phyloP scores from a whole-genome alignment of 306 rosid genomes.

The Carpinus viminea region DNA sequence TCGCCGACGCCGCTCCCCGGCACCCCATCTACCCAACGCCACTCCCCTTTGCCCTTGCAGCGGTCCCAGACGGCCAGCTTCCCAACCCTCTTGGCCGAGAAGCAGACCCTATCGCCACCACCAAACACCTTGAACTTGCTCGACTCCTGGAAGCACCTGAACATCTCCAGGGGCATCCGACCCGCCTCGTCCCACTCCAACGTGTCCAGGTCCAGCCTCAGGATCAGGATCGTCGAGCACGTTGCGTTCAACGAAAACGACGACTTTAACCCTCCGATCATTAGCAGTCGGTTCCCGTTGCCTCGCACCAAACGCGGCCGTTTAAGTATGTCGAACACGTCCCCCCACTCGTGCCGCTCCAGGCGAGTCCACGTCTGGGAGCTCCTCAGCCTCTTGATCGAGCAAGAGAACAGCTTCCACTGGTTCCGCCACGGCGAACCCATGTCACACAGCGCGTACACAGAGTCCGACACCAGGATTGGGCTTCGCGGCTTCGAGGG shows the following conservation, averaged over 20 bases:
- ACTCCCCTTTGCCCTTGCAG: constrained; percentile 35
- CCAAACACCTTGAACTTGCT: constrained; percentile 89
- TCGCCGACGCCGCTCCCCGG: constrained; percentile 63
- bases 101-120: constrained; percentile 65
- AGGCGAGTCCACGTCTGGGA: constrained; percentile 63
- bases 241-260: constrained; percentile 68
- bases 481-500: constrained; percentile 94
- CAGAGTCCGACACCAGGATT: constrained; percentile 56
- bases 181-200: constrained; percentile 89
- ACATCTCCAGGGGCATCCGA: constrained; percentile 82
- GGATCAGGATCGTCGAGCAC: constrained; percentile 76
- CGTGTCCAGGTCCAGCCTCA: constrained; percentile 63
- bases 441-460: constrained; percentile 79
- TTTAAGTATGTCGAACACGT: constrained; percentile 74
- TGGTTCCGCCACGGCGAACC: constrained; percentile 91
- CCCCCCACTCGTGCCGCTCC: constrained; percentile 78
- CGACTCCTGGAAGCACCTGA: constrained; percentile 68
- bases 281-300: constrained; percentile 50
- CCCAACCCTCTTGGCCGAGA: constrained; percentile 73
- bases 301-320: constrained; percentile 81
- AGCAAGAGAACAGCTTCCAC: constrained; percentile 76
- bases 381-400: constrained; percentile 24
- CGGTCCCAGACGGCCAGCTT: constrained; percentile 77
- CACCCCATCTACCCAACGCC: constrained; percentile 75
- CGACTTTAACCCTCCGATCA: constrained; percentile 84